A percentile compares a stretch with the other conserved stretches of the same genome.
Conservation (phyloP, 2,329 filamentous ascomycete genomes). For the Ceratocystiopsis brevicomis region DNA sequence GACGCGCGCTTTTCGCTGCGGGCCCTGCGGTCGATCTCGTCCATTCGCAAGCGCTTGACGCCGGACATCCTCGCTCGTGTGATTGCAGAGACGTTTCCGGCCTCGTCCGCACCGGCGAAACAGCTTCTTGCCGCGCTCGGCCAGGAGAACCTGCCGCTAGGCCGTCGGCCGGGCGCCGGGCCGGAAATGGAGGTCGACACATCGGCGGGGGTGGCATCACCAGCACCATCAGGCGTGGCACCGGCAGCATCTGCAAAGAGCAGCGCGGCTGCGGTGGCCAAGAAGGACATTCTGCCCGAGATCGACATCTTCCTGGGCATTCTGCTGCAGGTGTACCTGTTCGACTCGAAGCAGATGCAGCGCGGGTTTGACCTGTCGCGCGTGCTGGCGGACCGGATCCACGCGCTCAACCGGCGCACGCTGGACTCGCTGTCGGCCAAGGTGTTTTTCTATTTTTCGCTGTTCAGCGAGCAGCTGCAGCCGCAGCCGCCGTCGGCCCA, state of each 20-base stretch:
- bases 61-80: constrained; percentile 64
- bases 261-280: constrained; percentile 21
- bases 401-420: constrained; percentile 78
- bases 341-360: constrained; percentile 66
- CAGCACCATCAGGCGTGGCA: constrained; percentile 8
- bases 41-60: constrained; percentile 77
- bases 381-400: constrained; percentile 66
- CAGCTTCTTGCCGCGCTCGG: constrained; percentile 52
- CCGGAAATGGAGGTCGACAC: constrained; percentile 56
- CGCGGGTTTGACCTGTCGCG: constrained; percentile 71
- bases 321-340: constrained; percentile 69
- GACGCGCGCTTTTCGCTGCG: constrained; percentile 89
- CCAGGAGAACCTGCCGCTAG: constrained; percentile 45
- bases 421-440: constrained; percentile 86
- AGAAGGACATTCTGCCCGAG: constrained; percentile 63
- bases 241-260: not conserved
- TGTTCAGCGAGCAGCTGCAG: constrained; percentile 82
- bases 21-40: constrained; percentile 86
- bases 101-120: constrained; percentile 36
- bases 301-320: constrained; percentile 80
- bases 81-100: constrained; percentile 62
- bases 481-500: constrained; percentile 77
- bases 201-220: constrained; percentile 6
- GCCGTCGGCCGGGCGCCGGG: constrained; percentile 30
- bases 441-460: constrained; percentile 93